Evolutionary conservation across 345 rosid genomes (phyloP).

Genomic region (rapeseed (Brassica napus)): DNA sequence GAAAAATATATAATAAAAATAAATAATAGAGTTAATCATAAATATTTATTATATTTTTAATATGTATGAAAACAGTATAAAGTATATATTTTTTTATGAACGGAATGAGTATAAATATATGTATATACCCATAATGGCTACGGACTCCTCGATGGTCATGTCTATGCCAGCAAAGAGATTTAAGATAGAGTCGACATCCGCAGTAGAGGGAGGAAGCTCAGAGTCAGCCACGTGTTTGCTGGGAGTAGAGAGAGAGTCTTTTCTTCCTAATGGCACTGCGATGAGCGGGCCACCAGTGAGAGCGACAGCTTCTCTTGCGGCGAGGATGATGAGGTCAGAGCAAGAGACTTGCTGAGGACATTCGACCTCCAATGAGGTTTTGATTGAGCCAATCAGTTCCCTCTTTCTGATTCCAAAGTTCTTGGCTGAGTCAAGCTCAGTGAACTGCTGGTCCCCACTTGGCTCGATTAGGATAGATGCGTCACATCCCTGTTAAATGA

Average conservation of each 20-base stretch:
- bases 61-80: too few relatives aligned
- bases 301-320: constrained; percentile 50
- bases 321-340: constrained; percentile 48
- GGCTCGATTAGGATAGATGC: constrained; percentile 48
- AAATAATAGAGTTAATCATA: too few relatives aligned
- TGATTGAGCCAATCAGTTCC: constrained; percentile 39
- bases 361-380: constrained; percentile 43
- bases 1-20: too few relatives aligned
- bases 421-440: constrained; percentile 44
- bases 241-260: constrained; percentile 35
- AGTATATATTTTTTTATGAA: too few relatives aligned
- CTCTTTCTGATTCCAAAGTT: constrained; percentile 52
- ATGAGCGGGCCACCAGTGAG: constrained; percentile 43
- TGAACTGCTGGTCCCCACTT: constrained; percentile 26
- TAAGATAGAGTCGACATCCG: constrained; percentile 44
- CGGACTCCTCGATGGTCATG: constrained; percentile 49
- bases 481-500: constrained; percentile 46
- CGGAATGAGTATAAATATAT: too few relatives aligned
- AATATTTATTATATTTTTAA: too few relatives aligned
- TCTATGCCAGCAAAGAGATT: constrained; percentile 35
- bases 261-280: constrained; percentile 45
- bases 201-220: constrained; percentile 44
- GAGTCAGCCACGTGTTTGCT: constrained; percentile 44
- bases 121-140: constrained; percentile 47
- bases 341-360: constrained; percentile 53